Conservation (phyloP, 495 filamentous ascomycete genomes). For the Hypoxylon subgilvum region DNA sequence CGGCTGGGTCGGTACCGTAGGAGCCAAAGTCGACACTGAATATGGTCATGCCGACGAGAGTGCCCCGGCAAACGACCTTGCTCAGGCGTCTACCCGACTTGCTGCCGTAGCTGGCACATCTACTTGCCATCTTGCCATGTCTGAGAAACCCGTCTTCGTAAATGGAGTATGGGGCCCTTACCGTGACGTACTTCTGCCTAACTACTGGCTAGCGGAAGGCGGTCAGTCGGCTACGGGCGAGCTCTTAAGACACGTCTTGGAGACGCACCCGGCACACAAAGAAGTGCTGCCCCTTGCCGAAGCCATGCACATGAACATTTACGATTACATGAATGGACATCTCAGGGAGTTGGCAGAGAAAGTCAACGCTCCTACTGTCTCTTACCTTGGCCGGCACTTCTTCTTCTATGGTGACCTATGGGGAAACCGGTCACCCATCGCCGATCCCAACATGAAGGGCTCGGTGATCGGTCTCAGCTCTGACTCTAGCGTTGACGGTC, state of each 20-base stretch:
- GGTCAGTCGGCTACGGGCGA: slow-evolving; percentile 96
- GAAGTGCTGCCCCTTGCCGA: slow-evolving; percentile 77
- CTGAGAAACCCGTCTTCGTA: slow-evolving; percentile 85
- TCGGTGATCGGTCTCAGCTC: slow-evolving; percentile 82
- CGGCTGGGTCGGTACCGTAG: slow-evolving; percentile 98
- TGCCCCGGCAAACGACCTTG: slow-evolving; percentile 73
- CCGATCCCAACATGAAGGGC: slow-evolving; percentile 89
- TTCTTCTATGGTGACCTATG: slow-evolving; percentile 99
- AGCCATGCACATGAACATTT: slow-evolving; percentile 80
- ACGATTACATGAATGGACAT: slow-evolving; percentile 91
- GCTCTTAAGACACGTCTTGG: slow-evolving; percentile 88
- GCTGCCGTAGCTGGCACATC: slow-evolving; percentile 97
- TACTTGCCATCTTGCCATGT: slow-evolving; percentile 97
- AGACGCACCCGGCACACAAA: slow-evolving; percentile 87
- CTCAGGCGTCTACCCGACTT: slow-evolving; percentile 90
- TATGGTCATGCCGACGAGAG: slow-evolving; percentile 64
- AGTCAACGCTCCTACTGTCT: slow-evolving; percentile 71
- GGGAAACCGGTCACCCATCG: slow-evolving; percentile 93
- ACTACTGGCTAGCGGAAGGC: slow-evolving; percentile 94
- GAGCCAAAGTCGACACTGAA: slow-evolving; percentile 81
- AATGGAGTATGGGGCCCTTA: slow-evolving; percentile 96
- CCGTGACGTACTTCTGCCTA: slow-evolving; percentile 86
- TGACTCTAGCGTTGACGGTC: slow-evolving; percentile 81
- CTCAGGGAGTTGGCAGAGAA: slow-evolving; percentile 74
- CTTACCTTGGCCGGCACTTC: slow-evolving; percentile 87